Evolutionary conservation across 345 rosid species (phyloP).

Genomic region (Lenwebbia sp.): DNA sequence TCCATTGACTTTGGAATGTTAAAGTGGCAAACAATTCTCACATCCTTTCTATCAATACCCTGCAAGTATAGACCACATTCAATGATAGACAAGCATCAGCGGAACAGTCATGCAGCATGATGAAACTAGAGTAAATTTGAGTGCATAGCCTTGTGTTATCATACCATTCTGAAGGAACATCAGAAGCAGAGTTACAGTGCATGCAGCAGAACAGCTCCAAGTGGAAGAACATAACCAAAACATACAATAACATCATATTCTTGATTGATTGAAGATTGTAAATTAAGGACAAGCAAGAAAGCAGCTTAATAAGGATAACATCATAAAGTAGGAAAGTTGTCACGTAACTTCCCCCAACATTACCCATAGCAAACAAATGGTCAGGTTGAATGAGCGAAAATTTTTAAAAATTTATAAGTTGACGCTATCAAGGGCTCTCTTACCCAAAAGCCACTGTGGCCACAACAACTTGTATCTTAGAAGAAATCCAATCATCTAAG

Average conservation of each 20-base stretch:
- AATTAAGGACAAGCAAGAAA: conserved; percentile 1
- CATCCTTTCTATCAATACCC: conserved; percentile 98
- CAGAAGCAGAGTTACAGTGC: conserved; percentile 23
- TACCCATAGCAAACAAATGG: not conserved
- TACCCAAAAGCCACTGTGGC: conserved; percentile 99
- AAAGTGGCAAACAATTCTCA: conserved; percentile 84
- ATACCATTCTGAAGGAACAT: conserved; percentile 81
- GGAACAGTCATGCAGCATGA: not conserved
- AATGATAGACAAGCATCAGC: not conserved
- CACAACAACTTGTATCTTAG: conserved; percentile 86
- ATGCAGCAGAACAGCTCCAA: conserved; percentile 42
- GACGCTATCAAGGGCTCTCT: not conserved
- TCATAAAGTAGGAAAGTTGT: not conserved
- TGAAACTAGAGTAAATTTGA: not conserved
- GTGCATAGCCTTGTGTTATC: not conserved
- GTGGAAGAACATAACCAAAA: conserved; percentile 16
- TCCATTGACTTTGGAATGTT: conserved; percentile 97
- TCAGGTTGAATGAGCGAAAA: not conserved
- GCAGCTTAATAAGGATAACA: not conserved
- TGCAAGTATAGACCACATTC: conserved; percentile 14
- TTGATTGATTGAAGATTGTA: not conserved
- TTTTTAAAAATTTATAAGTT: not conserved
- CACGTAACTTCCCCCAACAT: not conserved
- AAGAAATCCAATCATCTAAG: conserved; percentile 87
- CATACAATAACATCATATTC: conserved; percentile 21